These are phyloP conservation scores for Discostella stelligera DNA, from an alignment of 352 stramenopile species.

Conservation along the genomic window DNA sequence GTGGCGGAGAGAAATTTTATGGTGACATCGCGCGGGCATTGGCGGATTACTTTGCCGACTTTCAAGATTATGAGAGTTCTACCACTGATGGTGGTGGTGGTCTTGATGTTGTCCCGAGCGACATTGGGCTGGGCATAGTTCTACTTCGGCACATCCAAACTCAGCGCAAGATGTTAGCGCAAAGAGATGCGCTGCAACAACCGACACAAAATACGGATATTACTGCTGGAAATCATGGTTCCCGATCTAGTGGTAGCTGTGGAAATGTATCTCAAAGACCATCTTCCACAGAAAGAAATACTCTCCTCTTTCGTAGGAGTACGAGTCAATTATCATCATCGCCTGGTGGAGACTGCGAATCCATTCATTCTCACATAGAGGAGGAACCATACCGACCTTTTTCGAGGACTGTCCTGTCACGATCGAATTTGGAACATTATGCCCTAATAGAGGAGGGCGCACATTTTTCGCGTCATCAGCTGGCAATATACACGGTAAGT, in stretches of 20 bases:
- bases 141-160: conserved; percentile 70
- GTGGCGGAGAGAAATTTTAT: conserved; percentile 51
- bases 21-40: conserved; percentile 66
- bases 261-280: too few species aligned
- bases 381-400: conserved; percentile 46
- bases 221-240: conserved; percentile 9
- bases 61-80: conserved; percentile 2
- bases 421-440: conserved; percentile 55
- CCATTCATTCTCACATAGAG: conserved; percentile 8
- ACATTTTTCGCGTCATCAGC: conserved; percentile 68
- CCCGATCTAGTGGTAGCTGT: neutral
- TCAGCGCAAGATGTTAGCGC: conserved; percentile 50
- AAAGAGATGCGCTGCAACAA: conserved; percentile 41
- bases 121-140: conserved; percentile 74
- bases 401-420: conserved; percentile 57
- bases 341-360: neutral
- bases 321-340: neutral
- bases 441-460: conserved; percentile 69
- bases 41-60: conserved; percentile 79
- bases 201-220: neutral
- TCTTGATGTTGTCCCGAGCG: conserved; percentile 76
- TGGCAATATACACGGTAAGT: conserved; percentile 75
- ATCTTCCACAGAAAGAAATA: conserved; percentile 1
- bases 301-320: conserved; percentile 32
- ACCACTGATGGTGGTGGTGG: conserved; percentile 4